Evolutionary conservation across 768 basidiomycete genomes (phyloP), one percentile per base, ranked within the genome.

Genomic region (Tricholoma sp.): DNA sequence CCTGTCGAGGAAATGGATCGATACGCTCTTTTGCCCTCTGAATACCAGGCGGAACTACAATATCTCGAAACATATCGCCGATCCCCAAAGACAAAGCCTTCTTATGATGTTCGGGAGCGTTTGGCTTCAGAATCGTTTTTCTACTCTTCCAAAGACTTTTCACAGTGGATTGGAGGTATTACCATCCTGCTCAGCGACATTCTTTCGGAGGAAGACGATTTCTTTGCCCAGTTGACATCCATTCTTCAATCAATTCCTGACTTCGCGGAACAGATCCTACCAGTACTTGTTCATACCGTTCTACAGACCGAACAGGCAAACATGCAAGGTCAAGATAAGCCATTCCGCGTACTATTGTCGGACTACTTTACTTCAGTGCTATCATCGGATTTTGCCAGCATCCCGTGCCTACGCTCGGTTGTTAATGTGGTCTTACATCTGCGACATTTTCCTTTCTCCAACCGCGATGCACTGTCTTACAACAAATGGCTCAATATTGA

Each of bases 401-500:
- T 75, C 2, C 65, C 72, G 6, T 83, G 80, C 55, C 67, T 85
- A 50, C 69, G 76, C 71, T 77, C 80, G 12, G 78, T 98, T 53
- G 83, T 98, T 52, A 84, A 88, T 50, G 78, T 85, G 42, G 74
- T 94, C 29, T 77, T 96, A 17, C 87, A 97, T 69, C 80, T 98
- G 24, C 90, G 95, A 7, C 74, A 83, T 62, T 90, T 88, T 59
- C 79, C 79, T 4, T 69, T 78, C n/a, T 59, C 56, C 29, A 60
- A 59, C 48, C 53, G 57, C 17, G 74, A 76, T 56, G 69, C 72
- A 11, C 65, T 81, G 28, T 78, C 80, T 1, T 81, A 88, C 61
- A 84, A 92, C 66, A 80, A 79, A 57, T 98, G 97, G 97, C 77
- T 99, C 10, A 74, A 80, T 34, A 63, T 98, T 42, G 85, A 96